Conservation (phyloP, 805 yeast genomes). For the Myxozyma vanderwaltii region DNA sequence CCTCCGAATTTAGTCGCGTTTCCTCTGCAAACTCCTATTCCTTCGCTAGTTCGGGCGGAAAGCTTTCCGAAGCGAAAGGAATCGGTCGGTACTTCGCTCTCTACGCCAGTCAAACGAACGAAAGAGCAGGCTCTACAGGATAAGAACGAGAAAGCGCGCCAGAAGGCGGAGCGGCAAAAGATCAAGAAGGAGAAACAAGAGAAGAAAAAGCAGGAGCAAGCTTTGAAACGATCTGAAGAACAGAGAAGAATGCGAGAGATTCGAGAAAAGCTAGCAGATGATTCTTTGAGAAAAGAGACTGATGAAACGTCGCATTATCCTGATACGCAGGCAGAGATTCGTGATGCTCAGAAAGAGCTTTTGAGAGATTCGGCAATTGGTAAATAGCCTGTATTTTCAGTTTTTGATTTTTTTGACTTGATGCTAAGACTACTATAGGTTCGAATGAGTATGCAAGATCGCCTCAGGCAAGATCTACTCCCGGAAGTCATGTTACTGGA, state of each 20-base stretch:
- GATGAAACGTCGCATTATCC: slow-evolving; percentile 1
- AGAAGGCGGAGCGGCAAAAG: slow-evolving; percentile 19
- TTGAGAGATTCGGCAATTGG: slow-evolving; percentile 6
- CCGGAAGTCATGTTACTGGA: too few relatives aligned
- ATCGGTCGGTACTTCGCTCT: background rate
- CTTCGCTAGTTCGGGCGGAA: background rate
- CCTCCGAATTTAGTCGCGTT: background rate
- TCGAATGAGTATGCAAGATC: background rate
- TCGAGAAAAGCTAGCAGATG: slow-evolving; percentile 17
- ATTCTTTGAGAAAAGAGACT: background rate
- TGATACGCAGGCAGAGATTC: slow-evolving; percentile 19
- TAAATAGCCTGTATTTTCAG: too few relatives aligned
- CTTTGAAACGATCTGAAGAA: slow-evolving; percentile 14
- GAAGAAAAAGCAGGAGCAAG: slow-evolving; percentile 12
- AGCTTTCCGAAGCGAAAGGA: slow-evolving; percentile 5
- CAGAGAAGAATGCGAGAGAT: slow-evolving; percentile 19
- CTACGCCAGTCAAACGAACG: slow-evolving; percentile 9
- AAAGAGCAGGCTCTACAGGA: slow-evolving; percentile 16
- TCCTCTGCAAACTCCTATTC: background rate
- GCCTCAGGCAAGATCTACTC: slow-evolving; percentile 1
- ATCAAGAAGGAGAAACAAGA: slow-evolving; percentile 15
- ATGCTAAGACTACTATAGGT: background rate
- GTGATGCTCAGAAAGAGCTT: slow-evolving; percentile 9
- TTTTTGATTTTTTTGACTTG: background rate
- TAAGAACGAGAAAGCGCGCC: slow-evolving; percentile 18